Evolutionary conservation across 139 green algal species (phyloP).

Genomic region (Chlorella sp.): DNA sequence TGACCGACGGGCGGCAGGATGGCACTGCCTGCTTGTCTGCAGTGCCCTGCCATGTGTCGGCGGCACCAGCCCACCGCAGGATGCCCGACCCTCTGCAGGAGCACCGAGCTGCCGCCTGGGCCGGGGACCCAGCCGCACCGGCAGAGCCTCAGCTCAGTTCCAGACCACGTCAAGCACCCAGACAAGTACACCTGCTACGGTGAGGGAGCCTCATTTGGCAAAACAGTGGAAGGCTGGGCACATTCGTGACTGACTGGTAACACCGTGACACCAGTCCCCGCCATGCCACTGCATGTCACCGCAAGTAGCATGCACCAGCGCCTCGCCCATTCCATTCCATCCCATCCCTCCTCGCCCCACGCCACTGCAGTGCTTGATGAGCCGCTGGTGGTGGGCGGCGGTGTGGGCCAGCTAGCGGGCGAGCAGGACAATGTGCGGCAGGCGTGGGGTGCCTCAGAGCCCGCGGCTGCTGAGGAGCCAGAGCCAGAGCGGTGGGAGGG

Average conservation of each 20-base stretch:
- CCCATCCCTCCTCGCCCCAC: not conserved
- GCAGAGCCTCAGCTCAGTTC: conserved; percentile 27
- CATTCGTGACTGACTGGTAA: no score
- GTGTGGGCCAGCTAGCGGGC: conserved; percentile 35
- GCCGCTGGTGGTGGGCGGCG: conserved; percentile 60
- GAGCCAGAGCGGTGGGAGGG: conserved; percentile 38
- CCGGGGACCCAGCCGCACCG: not conserved
- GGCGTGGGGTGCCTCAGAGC: not conserved
- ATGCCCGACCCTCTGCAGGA: not conserved
- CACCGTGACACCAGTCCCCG: no score
- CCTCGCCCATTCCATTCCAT: not conserved
- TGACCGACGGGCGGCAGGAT: no score
- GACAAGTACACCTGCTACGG: conserved; percentile 49
- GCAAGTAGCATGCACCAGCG: no score
- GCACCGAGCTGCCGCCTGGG: not conserved
- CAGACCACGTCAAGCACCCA: conserved; percentile 59
- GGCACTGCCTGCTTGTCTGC: not conserved
- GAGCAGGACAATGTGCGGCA: not conserved
- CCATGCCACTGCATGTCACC: no score
- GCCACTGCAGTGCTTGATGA: conserved; percentile 52
- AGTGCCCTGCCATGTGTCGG: not conserved
- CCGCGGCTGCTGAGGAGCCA: not conserved
- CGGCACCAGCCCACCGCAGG: no score
- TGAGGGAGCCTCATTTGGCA: no score
- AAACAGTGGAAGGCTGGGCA: no score